These are phyloP conservation scores for Kazachstania africana DNA, from an alignment of 805 yeast genomes.

Conservation along the genomic window DNA sequence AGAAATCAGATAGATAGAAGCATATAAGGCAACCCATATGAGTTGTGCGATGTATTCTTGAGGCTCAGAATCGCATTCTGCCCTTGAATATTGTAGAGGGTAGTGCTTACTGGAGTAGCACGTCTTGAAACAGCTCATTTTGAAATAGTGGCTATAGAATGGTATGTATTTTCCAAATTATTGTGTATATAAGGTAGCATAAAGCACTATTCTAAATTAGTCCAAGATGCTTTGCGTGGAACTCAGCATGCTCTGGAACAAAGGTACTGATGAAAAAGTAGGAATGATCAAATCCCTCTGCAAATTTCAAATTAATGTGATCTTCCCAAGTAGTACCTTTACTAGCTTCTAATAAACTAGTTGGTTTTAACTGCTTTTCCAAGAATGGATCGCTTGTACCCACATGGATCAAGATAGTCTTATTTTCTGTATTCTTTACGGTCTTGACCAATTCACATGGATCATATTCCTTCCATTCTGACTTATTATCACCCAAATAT, in stretches of 20 bases:
- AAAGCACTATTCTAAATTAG: constrained; percentile 15
- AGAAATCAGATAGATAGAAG: no score
- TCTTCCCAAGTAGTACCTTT: constrained; percentile 48
- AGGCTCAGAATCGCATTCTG: no score
- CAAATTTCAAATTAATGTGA: constrained; percentile 46
- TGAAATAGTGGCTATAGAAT: no score
- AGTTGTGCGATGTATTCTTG: no score
- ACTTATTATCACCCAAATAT: constrained; percentile 51
- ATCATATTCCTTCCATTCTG: constrained; percentile 63
- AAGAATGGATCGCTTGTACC: constrained; percentile 73
- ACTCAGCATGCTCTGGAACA: constrained; percentile 71
- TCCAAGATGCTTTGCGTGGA: constrained; percentile 61
- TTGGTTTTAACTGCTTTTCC: constrained; percentile 62
- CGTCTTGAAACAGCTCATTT: no score
- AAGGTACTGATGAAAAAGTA: constrained; percentile 77
- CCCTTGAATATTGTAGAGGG: no score
- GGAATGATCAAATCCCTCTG: constrained; percentile 83
- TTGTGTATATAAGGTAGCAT: no score
- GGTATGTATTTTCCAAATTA: no score
- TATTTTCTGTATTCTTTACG: constrained; percentile 31
- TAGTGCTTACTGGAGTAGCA: no score
- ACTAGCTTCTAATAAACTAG: constrained; percentile 48
- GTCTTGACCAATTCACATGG: constrained; percentile 50
- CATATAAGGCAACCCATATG: no score
- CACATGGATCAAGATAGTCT: constrained; percentile 66